Conservation (phyloP, 306 rosid species). For the Acacia melanoxylon region DNA sequence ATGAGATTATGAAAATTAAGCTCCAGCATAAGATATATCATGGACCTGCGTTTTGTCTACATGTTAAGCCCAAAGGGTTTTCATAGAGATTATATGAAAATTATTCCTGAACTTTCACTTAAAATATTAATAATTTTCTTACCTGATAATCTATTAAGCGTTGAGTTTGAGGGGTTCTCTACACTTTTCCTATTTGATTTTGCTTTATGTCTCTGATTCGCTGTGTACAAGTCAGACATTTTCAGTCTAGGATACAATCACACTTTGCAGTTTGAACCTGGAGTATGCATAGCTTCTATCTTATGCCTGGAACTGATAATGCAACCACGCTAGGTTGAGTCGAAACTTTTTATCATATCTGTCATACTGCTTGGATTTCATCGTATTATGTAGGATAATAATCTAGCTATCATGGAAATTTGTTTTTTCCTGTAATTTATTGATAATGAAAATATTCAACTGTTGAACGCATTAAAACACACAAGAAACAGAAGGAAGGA, state of each 20-base stretch:
- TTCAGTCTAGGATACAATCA: background rate
- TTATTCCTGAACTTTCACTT: background rate
- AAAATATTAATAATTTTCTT: background rate
- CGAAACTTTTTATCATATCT: constrained; percentile 22
- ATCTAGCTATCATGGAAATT: background rate
- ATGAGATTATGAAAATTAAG: background rate
- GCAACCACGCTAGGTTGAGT: background rate
- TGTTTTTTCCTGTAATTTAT: constrained; percentile 1
- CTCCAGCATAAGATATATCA: background rate
- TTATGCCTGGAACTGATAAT: constrained; percentile 15
- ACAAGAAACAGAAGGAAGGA: background rate
- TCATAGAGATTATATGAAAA: background rate
- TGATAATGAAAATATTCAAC: background rate
- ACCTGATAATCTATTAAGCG: too few relatives aligned
- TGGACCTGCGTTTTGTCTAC: background rate
- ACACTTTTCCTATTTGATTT: background rate
- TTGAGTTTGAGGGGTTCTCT: background rate
- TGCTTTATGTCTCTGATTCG: background rate
- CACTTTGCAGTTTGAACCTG: constrained; percentile 3
- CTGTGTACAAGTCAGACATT: background rate
- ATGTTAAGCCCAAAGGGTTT: background rate
- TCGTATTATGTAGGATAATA: background rate
- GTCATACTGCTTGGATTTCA: background rate
- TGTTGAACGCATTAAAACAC: constrained; percentile 5
- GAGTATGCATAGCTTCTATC: constrained; percentile 2